These are phyloP conservation scores for Candida hungchunana DNA, from an alignment of 805 yeast genomes.

Conservation along the genomic window DNA sequence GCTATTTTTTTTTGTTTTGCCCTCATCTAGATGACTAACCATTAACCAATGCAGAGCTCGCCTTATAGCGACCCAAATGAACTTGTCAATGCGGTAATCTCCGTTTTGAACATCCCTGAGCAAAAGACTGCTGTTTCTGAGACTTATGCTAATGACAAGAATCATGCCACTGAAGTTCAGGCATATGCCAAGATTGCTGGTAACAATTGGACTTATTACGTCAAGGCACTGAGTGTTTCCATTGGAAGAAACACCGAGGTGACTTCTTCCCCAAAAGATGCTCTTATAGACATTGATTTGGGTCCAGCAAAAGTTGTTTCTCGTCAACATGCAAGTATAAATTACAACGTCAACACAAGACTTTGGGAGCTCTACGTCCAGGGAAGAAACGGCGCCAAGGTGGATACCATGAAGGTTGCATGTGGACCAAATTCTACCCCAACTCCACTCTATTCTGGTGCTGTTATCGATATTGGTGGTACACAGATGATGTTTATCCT, in stretches of 20 bases:
- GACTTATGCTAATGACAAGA: constrained; percentile 69
- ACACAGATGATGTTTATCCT: constrained; percentile 98
- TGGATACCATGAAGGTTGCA: constrained; percentile 56
- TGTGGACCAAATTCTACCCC: constrained; percentile 43
- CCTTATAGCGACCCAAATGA: constrained; percentile 57
- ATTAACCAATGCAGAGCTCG: constrained; percentile 21
- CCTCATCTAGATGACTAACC: constrained; percentile 12
- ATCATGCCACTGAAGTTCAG: constrained; percentile 69
- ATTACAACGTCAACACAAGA: constrained; percentile 68
- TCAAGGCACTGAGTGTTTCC: constrained; percentile 65
- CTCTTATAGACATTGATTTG: constrained; percentile 70
- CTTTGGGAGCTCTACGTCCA: constrained; percentile 80
- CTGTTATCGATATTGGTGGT: constrained; percentile 90
- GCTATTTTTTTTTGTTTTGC: neutral
- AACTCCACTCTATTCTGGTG: constrained; percentile 74
- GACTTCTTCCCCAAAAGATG: constrained; percentile 15
- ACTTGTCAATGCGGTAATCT: constrained; percentile 68
- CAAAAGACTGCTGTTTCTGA: constrained; percentile 72
- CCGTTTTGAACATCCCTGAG: constrained; percentile 65
- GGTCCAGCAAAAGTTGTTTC: constrained; percentile 98
- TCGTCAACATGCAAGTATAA: constrained; percentile 81
- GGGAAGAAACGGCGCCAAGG: constrained; percentile 92
- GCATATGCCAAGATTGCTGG: constrained; percentile 98
- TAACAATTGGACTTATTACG: constrained; percentile 88
- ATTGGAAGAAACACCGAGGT: constrained; percentile 80